These are phyloP conservation scores for Podospora didyma DNA, from an alignment of 495 filamentous ascomycete genomes.

Conservation along the genomic window DNA sequence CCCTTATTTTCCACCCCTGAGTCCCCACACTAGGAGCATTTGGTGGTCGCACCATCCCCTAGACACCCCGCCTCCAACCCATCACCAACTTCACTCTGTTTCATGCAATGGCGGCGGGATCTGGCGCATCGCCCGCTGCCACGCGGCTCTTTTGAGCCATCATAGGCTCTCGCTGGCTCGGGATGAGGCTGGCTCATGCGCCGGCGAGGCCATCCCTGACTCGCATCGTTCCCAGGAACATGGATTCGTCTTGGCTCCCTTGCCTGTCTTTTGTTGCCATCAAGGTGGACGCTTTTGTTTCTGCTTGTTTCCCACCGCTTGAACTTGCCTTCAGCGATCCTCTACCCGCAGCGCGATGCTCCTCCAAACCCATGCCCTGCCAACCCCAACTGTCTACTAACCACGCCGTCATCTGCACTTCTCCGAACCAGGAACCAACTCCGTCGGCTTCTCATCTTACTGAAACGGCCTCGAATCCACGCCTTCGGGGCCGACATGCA, in stretches of 20 bases:
- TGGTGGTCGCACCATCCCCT: neutral
- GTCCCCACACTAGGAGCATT: no score
- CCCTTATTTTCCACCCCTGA: no score
- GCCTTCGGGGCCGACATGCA: no score
- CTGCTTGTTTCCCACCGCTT: slow-evolving; percentile 5
- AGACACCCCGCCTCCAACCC: slow-evolving; percentile 9
- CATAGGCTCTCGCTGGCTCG: no score
- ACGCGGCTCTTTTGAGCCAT: neutral
- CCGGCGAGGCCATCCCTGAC: neutral
- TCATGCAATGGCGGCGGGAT: slow-evolving; percentile 10
- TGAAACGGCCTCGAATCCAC: neutral
- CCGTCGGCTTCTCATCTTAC: neutral
- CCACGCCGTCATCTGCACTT: neutral
- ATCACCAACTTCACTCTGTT: slow-evolving; percentile 15
- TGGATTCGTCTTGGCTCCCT: neutral
- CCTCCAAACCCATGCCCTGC: slow-evolving; percentile 9
- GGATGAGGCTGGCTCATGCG: no score
- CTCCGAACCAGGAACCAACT: neutral
- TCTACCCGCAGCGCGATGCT: slow-evolving; percentile 1
- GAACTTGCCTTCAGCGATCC: slow-evolving; percentile 1
- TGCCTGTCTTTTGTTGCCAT: neutral
- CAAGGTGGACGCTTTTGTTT: slow-evolving; percentile 7
- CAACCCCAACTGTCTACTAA: neutral
- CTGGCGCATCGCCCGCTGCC: neutral
- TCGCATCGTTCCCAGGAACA: slow-evolving; percentile 1